Evolutionary conservation across 306 rosid species (phyloP).

Genomic region (Calophaca sinica): DNA sequence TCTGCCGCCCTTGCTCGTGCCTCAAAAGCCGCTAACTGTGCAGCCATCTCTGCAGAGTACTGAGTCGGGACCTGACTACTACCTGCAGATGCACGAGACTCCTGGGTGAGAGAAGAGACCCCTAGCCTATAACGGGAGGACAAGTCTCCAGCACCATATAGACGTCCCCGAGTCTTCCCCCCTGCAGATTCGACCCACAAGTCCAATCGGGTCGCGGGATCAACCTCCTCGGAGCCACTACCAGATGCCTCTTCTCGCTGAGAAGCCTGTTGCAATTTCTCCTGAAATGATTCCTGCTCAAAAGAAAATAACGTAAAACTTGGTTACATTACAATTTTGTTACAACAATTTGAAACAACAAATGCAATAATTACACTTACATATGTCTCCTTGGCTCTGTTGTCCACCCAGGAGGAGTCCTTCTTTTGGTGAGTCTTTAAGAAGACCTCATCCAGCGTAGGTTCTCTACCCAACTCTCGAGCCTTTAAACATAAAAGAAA

Average conservation of each 20-base stretch:
- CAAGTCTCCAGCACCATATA: background rate
- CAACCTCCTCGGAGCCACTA: background rate
- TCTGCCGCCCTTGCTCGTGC: background rate
- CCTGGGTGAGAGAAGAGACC: background rate
- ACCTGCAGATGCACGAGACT: background rate
- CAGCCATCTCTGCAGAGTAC: background rate
- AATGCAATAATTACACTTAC: too few relatives aligned
- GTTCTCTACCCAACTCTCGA: too few relatives aligned
- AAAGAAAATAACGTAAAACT: background rate
- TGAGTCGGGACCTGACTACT: background rate
- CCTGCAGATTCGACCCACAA: background rate
- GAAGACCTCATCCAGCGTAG: too few relatives aligned
- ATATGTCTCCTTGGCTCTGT: too few relatives aligned
- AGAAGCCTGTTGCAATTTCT: background rate
- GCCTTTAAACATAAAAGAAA: too few relatives aligned
- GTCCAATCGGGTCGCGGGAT: background rate
- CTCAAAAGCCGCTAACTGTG: background rate
- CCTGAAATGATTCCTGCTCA: background rate
- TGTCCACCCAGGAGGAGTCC: too few relatives aligned
- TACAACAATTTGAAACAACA: too few relatives aligned
- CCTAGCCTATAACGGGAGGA: background rate
- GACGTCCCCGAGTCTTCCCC: too few relatives aligned
- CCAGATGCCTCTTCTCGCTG: background rate
- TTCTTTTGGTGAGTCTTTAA: too few relatives aligned
- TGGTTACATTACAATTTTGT: too few relatives aligned